Base-by-base conservation (phyloP, 1,284 basidiomycete genomes). In the Austroboletus rostrupii region DNA sequence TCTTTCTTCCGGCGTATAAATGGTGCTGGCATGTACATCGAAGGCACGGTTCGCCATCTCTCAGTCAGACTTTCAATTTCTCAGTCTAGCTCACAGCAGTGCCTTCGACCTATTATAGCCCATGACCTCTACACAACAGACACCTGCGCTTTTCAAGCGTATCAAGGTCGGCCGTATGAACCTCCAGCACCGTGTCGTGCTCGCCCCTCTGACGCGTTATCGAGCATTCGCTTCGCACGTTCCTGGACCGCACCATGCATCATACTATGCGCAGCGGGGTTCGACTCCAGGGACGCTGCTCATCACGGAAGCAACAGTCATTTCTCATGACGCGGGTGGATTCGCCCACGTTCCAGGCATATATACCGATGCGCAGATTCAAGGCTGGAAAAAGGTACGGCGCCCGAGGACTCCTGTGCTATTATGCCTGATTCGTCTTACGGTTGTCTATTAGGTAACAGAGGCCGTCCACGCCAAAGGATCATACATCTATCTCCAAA, bases 141-240 rank as follows among this genome's bases (percentile, higher is more conserved):
- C 23, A 26, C 23, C 23, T 26, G 23, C 23, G 23, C 23, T 16
- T 8, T 29, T 28, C 31, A 21, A 26, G 71, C 49, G 49, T 26
- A 8, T 26, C 23, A 26, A 54, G 43, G 57, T 73, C 28, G 71
- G 72, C n/a, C 29, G 48, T 7, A 36, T 69, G 6, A 45, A 58
- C 2, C 63, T 74, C 28, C 55, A 43, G 39, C 62, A 71, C 49
- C 64, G 70, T 2, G 48, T 71, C 28, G 62, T 61, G 7, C 57
- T 70, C 29, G 67, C 70, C 0, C 70, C 70, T 5, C 48, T 72
- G 37, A 72, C 70, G 5, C 65, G 70, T 20, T 55, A 61, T 53
- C 60, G 70, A 17, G 67, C 62, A 0, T 33, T 58, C 28, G 47
- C 51, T 1, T 43, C 57, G 19, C 61, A 59, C 12, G 57, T 61